Evolutionary conservation across 495 filamentous ascomycete species (phyloP), one percentile per base, ranked within the genome.

Genomic region (Penicillium antarcticum): DNA sequence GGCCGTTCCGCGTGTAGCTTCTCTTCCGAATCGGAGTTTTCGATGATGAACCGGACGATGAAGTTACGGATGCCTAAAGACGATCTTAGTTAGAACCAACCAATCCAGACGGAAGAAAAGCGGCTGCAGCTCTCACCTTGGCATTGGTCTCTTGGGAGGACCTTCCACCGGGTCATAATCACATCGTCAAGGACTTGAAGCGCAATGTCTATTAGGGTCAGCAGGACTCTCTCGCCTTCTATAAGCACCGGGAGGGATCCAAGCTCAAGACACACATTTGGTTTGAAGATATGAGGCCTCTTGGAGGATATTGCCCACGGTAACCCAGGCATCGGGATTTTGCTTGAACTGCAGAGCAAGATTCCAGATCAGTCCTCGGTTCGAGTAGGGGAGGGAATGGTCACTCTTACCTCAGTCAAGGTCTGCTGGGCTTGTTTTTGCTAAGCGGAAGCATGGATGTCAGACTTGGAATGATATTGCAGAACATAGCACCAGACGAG

Each of bases 131-230:
- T 34, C 26, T 40, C 46, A 89, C 90, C 91, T 79, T 95, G 84
- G 65, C 95, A 95, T 70, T 99, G 94, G 40, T 96, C 92, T 62
- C 89, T 82, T 16, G 95, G 94, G 49, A 97, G 73, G 37, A 97
- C 90, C 72, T 96, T 99, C 95, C 94, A 97, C 73, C 92, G 85
- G 39, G 95, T 99, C 86, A 95, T 92, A 60, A 97, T 97, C 54
- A 99, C 94, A 79, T 87, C 89, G 71, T 99, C 95, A 42, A 97
- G 83, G 48, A 99, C 91, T 74, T 97, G 95, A 56, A 99, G 75
- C 36, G 90, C 94, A 62, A 97, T 80, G 70, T 95, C 90, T 96
- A 56, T 38, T 51, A 51, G 18, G 52, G 68, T 87, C 58, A 88
- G 84, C 66, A 52, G 31, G 47, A 42, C 45, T 33, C 45, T 33